Conservation (phyloP, 2,329 filamentous ascomycete species). For the Sarocladium strictum region DNA sequence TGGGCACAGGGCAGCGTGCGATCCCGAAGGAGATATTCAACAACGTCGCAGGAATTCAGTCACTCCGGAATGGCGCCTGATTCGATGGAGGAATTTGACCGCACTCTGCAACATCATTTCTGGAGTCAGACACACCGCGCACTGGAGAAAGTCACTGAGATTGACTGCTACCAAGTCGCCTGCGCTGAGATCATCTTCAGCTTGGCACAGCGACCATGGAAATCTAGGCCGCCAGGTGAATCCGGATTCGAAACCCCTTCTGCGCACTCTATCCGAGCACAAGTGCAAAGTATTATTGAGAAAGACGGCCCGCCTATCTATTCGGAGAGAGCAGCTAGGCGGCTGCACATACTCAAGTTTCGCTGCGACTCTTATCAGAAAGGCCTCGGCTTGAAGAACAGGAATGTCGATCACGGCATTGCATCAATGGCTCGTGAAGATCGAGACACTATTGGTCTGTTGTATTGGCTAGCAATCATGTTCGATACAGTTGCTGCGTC, state of each 20-base stretch:
- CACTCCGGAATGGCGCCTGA: too few relatives aligned
- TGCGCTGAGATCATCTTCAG: constrained; percentile 33
- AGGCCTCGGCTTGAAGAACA: constrained; percentile 7
- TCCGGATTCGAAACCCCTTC: not conserved
- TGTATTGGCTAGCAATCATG: constrained; percentile 57
- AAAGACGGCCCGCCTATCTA: constrained; percentile 21
- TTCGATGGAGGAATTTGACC: constrained; percentile 27
- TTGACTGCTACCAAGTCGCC: constrained; percentile 31
- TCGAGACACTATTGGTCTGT: constrained; percentile 40
- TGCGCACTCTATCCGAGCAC: not conserved
- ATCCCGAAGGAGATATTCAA: constrained; percentile 11
- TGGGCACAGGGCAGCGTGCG: constrained; percentile 35
- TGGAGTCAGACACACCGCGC: constrained; percentile 30
- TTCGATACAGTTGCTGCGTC: constrained; percentile 51
- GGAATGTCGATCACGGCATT: not conserved
- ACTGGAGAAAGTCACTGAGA: constrained; percentile 25
- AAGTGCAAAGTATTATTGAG: constrained; percentile 16
- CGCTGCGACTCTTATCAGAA: constrained; percentile 19
- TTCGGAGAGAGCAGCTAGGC: constrained; percentile 30
- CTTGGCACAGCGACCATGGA: constrained; percentile 27
- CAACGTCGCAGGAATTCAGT: not conserved
- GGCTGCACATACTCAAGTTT: constrained; percentile 30
- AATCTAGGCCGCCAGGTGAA: not conserved
- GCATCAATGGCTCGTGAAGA: constrained; percentile 14
- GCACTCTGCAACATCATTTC: constrained; percentile 25